A percentile compares a stretch with the other conserved stretches of the same genome.
These are phyloP conservation scores for Gastrolobium villosum DNA, from an alignment of 306 rosid genomes.

Conservation along the genomic window DNA sequence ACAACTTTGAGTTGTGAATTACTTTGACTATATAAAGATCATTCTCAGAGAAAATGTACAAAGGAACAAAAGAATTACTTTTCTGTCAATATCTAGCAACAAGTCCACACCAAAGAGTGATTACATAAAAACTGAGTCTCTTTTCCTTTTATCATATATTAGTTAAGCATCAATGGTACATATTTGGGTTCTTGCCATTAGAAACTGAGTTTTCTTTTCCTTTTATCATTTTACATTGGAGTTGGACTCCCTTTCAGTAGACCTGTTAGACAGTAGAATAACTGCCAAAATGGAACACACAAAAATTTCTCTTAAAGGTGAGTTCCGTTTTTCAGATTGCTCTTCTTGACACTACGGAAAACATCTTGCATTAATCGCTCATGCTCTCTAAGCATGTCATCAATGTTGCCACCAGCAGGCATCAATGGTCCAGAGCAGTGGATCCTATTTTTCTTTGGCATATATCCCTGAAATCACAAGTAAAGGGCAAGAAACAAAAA, in stretches of 20 bases:
- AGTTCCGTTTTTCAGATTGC: slow-evolving; percentile 34
- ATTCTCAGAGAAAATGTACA: slow-evolving; percentile 21
- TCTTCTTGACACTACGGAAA: slow-evolving; percentile 80
- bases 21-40: slow-evolving; percentile 36
- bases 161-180: slow-evolving; percentile 34
- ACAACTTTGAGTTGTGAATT: slow-evolving; percentile 11
- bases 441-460: slow-evolving; percentile 79
- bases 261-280: neutral
- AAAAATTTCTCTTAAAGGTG: slow-evolving; percentile 5
- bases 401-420: slow-evolving; percentile 77
- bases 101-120: slow-evolving; percentile 22
- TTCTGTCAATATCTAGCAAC: slow-evolving; percentile 16
- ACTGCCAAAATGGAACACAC: neutral
- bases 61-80: slow-evolving; percentile 29
- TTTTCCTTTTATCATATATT: too few relatives aligned
- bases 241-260: neutral
- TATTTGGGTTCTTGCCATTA: neutral
- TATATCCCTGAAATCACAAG: slow-evolving; percentile 60
- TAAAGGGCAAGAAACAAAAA: neutral
- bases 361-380: slow-evolving; percentile 93
- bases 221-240: slow-evolving; percentile 25
- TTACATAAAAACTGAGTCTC: neutral
- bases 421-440: slow-evolving; percentile 93
- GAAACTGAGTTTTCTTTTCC: neutral
- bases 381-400: slow-evolving; percentile 91